Conservation (phyloP, 1,284 basidiomycete genomes). For the Tilletiopsis washingtonensis region DNA sequence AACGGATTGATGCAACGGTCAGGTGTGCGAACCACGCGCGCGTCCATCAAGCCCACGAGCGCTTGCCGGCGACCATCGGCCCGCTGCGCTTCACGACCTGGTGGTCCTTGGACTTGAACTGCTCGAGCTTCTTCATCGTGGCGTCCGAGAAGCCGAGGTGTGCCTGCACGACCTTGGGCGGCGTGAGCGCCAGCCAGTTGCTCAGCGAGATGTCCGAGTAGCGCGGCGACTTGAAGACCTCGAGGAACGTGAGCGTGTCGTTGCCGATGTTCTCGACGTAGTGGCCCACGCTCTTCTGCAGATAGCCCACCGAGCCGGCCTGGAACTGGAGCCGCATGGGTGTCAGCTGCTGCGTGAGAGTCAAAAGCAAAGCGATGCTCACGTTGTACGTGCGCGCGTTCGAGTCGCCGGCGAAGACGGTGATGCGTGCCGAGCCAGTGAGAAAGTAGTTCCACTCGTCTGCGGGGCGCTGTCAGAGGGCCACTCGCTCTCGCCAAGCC, state of each 20-base stretch:
- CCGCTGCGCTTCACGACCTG: conserved; percentile 1
- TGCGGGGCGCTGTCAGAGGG: no score
- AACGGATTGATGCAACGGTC: no score
- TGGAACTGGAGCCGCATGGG: no score
- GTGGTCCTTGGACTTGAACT: conserved; percentile 4
- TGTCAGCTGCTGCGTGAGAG: no score
- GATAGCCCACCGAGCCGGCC: conserved; percentile 3
- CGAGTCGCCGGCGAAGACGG: conserved; percentile 21
- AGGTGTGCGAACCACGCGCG: no score
- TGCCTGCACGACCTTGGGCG: conserved; percentile 6
- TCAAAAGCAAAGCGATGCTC: no score
- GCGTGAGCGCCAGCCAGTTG: conserved; percentile 19
- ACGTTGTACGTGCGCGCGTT: conserved; percentile 63
- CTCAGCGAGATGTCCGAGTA: conserved; percentile 8
- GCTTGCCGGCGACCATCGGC: background rate
- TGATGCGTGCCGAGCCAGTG: conserved; percentile 10
- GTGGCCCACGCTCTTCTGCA: conserved; percentile 52
- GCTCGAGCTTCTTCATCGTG: conserved; percentile 5
- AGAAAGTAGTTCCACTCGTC: conserved; percentile 15
- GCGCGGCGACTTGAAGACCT: conserved; percentile 56
- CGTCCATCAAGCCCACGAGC: no score
- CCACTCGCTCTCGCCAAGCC: no score
- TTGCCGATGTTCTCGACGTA: conserved; percentile 66
- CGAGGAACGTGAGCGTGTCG: conserved; percentile 58
- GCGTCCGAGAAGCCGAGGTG: conserved; percentile 8